These are phyloP conservation scores for Fusarium mangiferae DNA, from an alignment of 2,329 filamentous ascomycete species.

Conservation along the genomic window DNA sequence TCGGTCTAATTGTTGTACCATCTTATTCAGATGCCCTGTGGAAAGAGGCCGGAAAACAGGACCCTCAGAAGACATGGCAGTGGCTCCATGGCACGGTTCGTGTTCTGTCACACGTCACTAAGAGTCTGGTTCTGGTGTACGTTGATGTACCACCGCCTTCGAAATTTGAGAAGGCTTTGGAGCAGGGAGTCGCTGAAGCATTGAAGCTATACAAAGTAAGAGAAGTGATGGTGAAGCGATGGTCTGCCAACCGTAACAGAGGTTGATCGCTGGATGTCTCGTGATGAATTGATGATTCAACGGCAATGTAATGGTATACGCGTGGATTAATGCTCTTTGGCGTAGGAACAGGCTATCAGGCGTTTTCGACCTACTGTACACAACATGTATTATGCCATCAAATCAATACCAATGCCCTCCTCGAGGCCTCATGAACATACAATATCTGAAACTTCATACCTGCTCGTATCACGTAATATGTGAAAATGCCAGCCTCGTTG, in stretches of 20 bases:
- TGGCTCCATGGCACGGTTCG: conserved; percentile 91
- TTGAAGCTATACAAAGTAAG: conserved; percentile 79
- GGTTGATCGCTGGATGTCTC: neutral
- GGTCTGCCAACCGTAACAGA: conserved; percentile 82
- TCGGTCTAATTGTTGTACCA: conserved; percentile 85
- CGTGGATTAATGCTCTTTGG: neutral
- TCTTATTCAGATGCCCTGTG: conserved; percentile 82
- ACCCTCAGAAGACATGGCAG: conserved; percentile 71
- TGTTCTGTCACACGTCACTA: conserved; percentile 88
- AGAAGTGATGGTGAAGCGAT: conserved; percentile 84
- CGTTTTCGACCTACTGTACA: conserved; percentile 20
- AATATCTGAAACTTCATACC: neutral
- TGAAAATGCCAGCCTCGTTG: neutral
- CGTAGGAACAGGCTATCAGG: conserved; percentile 14
- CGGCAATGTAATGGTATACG: conserved; percentile 4
- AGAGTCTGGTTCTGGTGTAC: conserved; percentile 89
- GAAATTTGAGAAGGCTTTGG: conserved; percentile 55
- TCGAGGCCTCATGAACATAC: neutral
- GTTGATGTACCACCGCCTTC: conserved; percentile 85
- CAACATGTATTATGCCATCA: conserved; percentile 8
- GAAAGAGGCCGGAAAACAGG: conserved; percentile 65
- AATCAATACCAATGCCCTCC: neutral
- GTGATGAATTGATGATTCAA: neutral
- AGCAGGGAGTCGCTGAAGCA: conserved; percentile 68
- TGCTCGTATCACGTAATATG: neutral